Evolutionary conservation across 2,329 filamentous ascomycete species (phyloP), one percentile per base, ranked within the genome.

Genomic region (Xylariaceae sp.): DNA sequence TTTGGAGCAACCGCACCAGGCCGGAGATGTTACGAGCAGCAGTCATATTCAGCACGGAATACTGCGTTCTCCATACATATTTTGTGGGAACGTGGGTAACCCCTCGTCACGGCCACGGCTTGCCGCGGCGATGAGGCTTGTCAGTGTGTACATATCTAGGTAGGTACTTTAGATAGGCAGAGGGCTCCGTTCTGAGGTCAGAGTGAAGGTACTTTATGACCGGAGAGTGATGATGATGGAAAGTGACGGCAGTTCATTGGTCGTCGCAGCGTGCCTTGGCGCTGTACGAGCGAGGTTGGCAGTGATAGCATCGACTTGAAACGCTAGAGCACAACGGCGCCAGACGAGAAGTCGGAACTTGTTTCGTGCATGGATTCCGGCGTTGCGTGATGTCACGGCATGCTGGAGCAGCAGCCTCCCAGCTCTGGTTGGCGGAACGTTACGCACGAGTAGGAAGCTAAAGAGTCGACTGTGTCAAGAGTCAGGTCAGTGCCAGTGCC

Each of bases 241-340:
- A 4, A 44, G 11, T 42, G 49, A n/a, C n/a, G 42, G 13, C 18
- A 18, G 35, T 35, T 35, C 35, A 57, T 60, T 60, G 55, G 57
- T 17, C 45, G 39, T 56, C 55, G 51, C 45, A 3, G 44, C 53
- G 61, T 56, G 4, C 23, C 58, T 58, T 62, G 50, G 55, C 55
- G 35, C 35, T 51, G 53, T 17, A 17, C 37, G 48, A 44, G 23
- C 39, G 10, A 23, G 8, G 45, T 17, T 8, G 45, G 45, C 45
- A 8, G 15, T 18, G 49, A 51, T n/a, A 30, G 18, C 42, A 13
- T 10, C 9, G 49, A 34, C 48, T 37, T 15, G 37, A 58, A 59
- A 59, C 59, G 13, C 58, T 56, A 52, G 58, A 54, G 48, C 50
- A 56, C 53, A 58, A 45, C 55, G 55, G 15, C 47, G 56, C 18